Evolutionary conservation across 148 eudicot species (phyloP).

Genomic region (Silene conica): DNA sequence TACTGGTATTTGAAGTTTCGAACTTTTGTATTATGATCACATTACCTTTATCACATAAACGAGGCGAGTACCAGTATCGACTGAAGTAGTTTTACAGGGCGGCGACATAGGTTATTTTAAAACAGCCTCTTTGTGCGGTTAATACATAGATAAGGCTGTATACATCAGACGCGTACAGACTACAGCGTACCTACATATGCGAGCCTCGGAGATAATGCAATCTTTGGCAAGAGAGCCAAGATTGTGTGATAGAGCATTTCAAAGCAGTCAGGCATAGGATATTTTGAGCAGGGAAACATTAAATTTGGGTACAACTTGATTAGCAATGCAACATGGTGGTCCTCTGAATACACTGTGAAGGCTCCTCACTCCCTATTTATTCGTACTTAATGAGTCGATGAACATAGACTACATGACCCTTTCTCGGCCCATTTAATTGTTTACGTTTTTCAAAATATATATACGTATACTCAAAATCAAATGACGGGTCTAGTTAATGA

Average conservation of each 20-base stretch:
- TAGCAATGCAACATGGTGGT: slow-evolving; percentile 9
- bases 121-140: too few relatives aligned
- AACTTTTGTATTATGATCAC: neutral
- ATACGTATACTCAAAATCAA: too few relatives aligned
- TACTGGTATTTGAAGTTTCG: neutral
- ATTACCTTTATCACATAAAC: neutral
- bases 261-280: neutral
- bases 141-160: too few relatives aligned
- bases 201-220: too few relatives aligned
- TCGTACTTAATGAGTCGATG: neutral
- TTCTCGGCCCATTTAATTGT: neutral
- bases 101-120: too few relatives aligned
- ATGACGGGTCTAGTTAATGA: too few relatives aligned
- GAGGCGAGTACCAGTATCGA: neutral
- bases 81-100: neutral
- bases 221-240: slow-evolving; percentile 11
- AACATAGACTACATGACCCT: neutral
- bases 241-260: slow-evolving; percentile 3
- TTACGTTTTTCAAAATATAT: too few relatives aligned
- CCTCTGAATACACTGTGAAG: neutral
- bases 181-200: too few relatives aligned
- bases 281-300: neutral
- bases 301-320: neutral
- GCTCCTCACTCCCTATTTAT: neutral
- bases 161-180: too few relatives aligned